These are phyloP conservation scores for Nakaseomyces uthaithaninus DNA, from an alignment of 1,139 yeast species.

Conservation along the genomic window DNA sequence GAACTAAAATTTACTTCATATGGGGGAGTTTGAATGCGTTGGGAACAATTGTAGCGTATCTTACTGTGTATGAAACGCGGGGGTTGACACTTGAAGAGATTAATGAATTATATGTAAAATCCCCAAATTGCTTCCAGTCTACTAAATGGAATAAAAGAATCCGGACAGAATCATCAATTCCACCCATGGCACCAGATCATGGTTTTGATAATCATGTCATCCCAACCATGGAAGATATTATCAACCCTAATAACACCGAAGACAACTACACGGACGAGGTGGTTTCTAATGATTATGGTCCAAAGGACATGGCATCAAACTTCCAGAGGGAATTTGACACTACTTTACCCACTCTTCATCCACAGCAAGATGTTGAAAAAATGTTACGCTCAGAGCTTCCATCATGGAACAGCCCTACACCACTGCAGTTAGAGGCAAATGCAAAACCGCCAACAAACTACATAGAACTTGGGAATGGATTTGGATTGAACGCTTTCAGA, in stretches of 20 bases:
- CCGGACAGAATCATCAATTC: slow-evolving; percentile 9
- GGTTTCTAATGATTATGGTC: background rate
- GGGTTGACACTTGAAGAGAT: slow-evolving; percentile 66
- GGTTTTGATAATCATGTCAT: background rate
- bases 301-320: background rate
- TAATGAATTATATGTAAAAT: slow-evolving; percentile 50
- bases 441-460: slow-evolving; percentile 10
- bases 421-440: background rate
- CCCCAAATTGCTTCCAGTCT: slow-evolving; percentile 32
- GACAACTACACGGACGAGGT: background rate
- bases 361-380: background rate
- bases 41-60: slow-evolving; percentile 49
- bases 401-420: slow-evolving; percentile 1
- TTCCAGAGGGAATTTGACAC: background rate
- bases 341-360: background rate
- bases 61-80: slow-evolving; percentile 63
- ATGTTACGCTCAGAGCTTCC: slow-evolving; percentile 1
- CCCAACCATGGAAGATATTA: slow-evolving; percentile 3
- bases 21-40: slow-evolving; percentile 64
- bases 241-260: background rate
- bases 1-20: slow-evolving; percentile 59
- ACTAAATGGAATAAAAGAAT: slow-evolving; percentile 21
- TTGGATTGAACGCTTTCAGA: slow-evolving; percentile 21
- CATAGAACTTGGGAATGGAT: slow-evolving; percentile 26
- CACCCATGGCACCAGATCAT: slow-evolving; percentile 5